phyloP scores from a whole-genome alignment of 495 filamentous ascomycete genomes.

The Emericellopsis terricola region DNA sequence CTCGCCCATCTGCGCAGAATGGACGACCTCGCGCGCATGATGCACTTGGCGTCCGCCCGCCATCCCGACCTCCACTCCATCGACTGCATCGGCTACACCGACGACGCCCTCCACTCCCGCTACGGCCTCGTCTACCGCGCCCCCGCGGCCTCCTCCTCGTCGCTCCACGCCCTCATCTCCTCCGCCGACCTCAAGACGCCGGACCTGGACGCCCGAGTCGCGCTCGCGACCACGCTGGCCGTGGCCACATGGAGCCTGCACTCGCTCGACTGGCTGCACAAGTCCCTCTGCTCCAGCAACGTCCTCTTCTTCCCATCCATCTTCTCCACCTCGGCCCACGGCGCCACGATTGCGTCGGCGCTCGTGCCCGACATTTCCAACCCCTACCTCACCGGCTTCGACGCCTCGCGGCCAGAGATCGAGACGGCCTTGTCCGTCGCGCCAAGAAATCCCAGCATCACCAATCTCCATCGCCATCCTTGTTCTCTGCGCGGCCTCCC shows the following conservation, averaged over 20 bases:
- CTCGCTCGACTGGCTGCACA: constrained; percentile 21
- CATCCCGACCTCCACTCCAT: constrained; percentile 19
- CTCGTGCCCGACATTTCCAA: constrained; percentile 7
- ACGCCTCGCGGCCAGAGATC: constrained; percentile 15
- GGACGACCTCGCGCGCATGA: constrained; percentile 19
- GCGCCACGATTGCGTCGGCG: constrained; percentile 6
- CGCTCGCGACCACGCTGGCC: constrained; percentile 13
- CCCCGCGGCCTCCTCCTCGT: constrained; percentile 5
- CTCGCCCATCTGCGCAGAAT: constrained; percentile 13
- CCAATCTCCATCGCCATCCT: constrained; percentile 16
- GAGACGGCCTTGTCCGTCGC: constrained; percentile 15
- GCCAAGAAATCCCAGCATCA: constrained; percentile 6
- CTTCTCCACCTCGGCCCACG: constrained; percentile 5
- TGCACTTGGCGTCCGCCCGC: constrained; percentile 14
- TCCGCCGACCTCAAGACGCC: constrained; percentile 12
- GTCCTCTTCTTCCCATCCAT: constrained; percentile 16
- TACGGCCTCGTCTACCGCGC: constrained; percentile 15
- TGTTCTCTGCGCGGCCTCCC: constrained; percentile 6
- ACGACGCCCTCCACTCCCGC: constrained; percentile 10
- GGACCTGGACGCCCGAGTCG: constrained; percentile 15
- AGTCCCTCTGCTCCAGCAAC: constrained; percentile 11
- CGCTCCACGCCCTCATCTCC: constrained; percentile 10
- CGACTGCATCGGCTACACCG: constrained; percentile 19
- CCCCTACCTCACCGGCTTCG: constrained; percentile 17
- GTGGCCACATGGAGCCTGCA: constrained; percentile 18